Conservation (phyloP, 164 flowering plant species). For the grape (Vitis vinifera) region ASM3070453v1 NC_081805.1:7566001-7566500, state of each 20-base stretch:
- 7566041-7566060: too few relatives aligned
- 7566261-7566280: too few relatives aligned
- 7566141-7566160: background rate
- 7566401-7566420: background rate
- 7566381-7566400: conserved; percentile 3
- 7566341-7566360: background rate
- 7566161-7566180: conserved; percentile 1
- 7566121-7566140: conserved; percentile 21
- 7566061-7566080: too few relatives aligned
- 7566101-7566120: conserved; percentile 37
- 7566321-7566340: background rate
- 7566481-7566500: too few relatives aligned
- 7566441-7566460: background rate
- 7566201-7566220: conserved; percentile 20
- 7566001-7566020: too few relatives aligned
- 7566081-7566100: conserved; percentile 20
- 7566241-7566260: background rate
- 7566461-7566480: background rate
- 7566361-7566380: background rate
- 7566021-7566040: background rate
- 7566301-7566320: too few relatives aligned
- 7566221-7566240: conserved; percentile 5
- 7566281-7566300: too few relatives aligned
- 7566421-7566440: background rate
- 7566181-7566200: conserved; percentile 20